phyloP scores from a whole-genome alignment of 192 early-diverging fungal genomes.

The Backusella tuberculispora region DNA sequence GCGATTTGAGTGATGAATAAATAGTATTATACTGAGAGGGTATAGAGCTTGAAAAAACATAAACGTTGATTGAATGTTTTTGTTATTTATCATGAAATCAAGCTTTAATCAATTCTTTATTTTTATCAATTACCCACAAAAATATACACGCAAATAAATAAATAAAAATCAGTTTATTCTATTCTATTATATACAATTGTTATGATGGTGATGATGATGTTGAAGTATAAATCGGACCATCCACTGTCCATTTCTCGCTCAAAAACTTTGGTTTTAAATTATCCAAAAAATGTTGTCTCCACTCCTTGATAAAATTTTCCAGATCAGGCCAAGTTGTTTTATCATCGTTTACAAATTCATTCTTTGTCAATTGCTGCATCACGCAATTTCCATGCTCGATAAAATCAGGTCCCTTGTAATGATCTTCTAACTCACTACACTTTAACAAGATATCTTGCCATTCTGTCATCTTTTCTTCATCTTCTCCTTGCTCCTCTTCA shows the following conservation, averaged over 20 bases:
- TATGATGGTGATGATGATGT: not conserved
- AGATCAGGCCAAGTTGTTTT: constrained; percentile 32
- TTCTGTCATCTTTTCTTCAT: not conserved
- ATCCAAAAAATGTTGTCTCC: constrained; percentile 41
- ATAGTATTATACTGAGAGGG: too few species aligned
- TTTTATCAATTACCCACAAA: too few species aligned
- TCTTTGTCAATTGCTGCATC: constrained; percentile 22
- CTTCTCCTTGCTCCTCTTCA: not conserved
- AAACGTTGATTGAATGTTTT: too few species aligned
- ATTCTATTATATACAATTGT: not conserved
- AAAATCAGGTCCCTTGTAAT: constrained; percentile 28
- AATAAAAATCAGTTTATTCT: not conserved
- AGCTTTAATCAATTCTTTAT: too few species aligned
- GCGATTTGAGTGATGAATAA: too few species aligned
- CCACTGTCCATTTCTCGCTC: constrained; percentile 34
- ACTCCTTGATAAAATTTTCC: constrained; percentile 34
- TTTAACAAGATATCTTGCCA: not conserved
- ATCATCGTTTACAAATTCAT: not conserved
- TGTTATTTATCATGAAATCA: too few species aligned
- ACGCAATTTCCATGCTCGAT: constrained; percentile 35
- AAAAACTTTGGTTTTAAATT: constrained; percentile 32
- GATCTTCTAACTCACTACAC: constrained; percentile 28
- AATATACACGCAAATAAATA: not conserved
- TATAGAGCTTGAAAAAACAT: too few species aligned
- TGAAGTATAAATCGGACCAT: constrained; percentile 34